Base-by-base conservation (phyloP, 371 early-diverging fungal genomes). In the Actinomortierella ambigua region DNA sequence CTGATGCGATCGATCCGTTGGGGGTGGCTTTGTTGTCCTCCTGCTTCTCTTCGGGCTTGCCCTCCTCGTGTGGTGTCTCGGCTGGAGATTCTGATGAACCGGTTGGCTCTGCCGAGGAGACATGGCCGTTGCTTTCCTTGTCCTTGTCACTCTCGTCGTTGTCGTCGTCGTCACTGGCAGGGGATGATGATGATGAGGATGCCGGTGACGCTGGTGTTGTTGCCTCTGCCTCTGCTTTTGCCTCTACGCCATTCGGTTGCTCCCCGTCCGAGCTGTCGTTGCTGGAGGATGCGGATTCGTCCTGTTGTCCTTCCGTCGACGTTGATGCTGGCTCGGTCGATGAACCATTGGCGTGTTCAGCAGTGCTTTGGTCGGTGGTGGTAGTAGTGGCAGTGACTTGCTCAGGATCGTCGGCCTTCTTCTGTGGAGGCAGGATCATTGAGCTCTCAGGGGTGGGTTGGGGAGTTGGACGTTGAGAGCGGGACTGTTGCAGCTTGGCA, bases 401-500 rank as follows among this genome's bases (percentile, higher is more conserved):
- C 34, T 34, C 34, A 11, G 34, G 7, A 11, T 34, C 34, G 34
- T 34, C 34, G 34, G 34, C 34, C 11, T 34, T 34, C 34, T 58
- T 77, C n/a, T n/a, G n/a, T 50, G 69, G 57, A 46, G 69, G 64
- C 29, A 69, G 54, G 47, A 69, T 61, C 57, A 64, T 64, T n/a
- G 69, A 69, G 57, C 60, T 63, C 27, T 69, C 69, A 13, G 69
- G 69, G 17, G 69, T 69, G 22, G 64, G 64, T 20, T 23, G 17
- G 6, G 69, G 69, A 14, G 69, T 69, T 4, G 69, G 42, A 22
- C 69, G 60, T 41, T 69, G 69, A 7, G 69, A 69, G 17, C 61
- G 42, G 40, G 53, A 42, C 61, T 84, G 83, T 71, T 93, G 89
- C 53, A 93, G 70, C 53, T 83, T 81, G 40, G 84, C 82, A 62